A percentile compares a stretch with the other conserved stretches of the same genome.
Evolutionary conservation across 176 grass and related monocot genomes (phyloP).

Genomic region (Oropetium thomaeum): DNA sequence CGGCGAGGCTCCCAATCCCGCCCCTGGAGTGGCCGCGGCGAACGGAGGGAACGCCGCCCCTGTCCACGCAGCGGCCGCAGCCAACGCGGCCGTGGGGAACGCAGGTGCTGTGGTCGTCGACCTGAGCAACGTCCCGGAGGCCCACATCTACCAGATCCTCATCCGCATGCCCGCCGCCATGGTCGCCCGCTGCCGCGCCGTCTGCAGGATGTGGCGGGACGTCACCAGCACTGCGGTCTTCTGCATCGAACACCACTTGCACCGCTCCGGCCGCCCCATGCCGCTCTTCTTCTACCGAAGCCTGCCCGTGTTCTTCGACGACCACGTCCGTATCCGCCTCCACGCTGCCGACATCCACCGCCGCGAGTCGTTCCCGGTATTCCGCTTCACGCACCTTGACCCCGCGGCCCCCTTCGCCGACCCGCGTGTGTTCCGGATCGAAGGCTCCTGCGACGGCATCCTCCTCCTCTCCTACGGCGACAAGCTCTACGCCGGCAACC

Average conservation of each 20-base stretch:
- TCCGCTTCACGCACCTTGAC: neutral
- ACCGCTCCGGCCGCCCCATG: neutral
- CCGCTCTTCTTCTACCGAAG: slow-evolving; percentile 26
- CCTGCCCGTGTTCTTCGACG: neutral
- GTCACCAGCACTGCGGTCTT: neutral
- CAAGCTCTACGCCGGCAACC: slow-evolving; percentile 23
- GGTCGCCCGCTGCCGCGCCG: neutral
- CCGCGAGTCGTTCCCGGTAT: neutral
- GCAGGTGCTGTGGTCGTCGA: neutral
- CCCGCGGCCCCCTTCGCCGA: neutral
- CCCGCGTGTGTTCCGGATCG: neutral
- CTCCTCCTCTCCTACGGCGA: neutral
- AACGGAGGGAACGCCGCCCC: neutral
- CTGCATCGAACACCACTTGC: neutral
- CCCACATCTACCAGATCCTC: neutral
- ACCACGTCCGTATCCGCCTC: slow-evolving; percentile 8
- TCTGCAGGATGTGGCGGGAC: neutral
- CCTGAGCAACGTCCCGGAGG: neutral
- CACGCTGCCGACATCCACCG: neutral
- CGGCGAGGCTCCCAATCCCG: neutral
- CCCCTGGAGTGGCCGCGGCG: neutral
- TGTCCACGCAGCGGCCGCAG: neutral
- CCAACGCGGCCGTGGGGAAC: neutral
- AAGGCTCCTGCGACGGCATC: slow-evolving; percentile 25
- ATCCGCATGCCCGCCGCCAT: neutral